Evolutionary conservation across 169 alveolate genomes (phyloP).

Genomic region (Plasmodium gallinaceum): DNA sequence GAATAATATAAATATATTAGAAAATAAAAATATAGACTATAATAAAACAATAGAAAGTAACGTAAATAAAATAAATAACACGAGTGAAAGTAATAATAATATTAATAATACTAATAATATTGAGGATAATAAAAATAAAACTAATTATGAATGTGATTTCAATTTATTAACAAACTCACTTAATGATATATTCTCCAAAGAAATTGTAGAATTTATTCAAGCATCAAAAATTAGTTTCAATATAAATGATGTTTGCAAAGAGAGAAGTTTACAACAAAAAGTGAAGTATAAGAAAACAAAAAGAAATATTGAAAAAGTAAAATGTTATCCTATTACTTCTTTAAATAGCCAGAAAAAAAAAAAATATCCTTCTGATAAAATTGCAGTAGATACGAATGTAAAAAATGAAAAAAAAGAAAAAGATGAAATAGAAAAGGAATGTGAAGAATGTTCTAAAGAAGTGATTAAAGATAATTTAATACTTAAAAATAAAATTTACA

Average conservation of each 20-base stretch:
- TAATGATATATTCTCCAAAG: conserved; percentile 75
- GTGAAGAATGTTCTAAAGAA: not conserved
- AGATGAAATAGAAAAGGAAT: conserved; percentile 5
- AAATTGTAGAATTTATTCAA: conserved; percentile 70
- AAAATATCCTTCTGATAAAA: not conserved
- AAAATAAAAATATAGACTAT: not conserved
- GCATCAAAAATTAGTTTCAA: conserved; percentile 63
- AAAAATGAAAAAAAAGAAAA: not conserved
- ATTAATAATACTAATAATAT: not conserved
- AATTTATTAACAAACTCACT: conserved; percentile 46
- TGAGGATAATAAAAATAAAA: conserved; percentile 14
- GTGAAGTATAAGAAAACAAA: conserved; percentile 47
- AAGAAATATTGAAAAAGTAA: conserved; percentile 38
- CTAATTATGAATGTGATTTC: conserved; percentile 55
- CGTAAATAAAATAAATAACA: not conserved
- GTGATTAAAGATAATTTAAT: not conserved
- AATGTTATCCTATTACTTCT: conserved; percentile 20
- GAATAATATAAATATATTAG: not conserved
- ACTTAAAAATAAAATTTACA: not conserved
- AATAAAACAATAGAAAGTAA: not conserved
- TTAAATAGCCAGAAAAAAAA: conserved; percentile 20
- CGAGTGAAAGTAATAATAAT: not conserved
- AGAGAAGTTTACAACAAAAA: conserved; percentile 34
- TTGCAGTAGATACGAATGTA: not conserved
- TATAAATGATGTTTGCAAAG: conserved; percentile 67